phyloP scores from a whole-genome alignment of 2,329 filamentous ascomycete genomes.

The Aphanoascus verrucosus region DNA sequence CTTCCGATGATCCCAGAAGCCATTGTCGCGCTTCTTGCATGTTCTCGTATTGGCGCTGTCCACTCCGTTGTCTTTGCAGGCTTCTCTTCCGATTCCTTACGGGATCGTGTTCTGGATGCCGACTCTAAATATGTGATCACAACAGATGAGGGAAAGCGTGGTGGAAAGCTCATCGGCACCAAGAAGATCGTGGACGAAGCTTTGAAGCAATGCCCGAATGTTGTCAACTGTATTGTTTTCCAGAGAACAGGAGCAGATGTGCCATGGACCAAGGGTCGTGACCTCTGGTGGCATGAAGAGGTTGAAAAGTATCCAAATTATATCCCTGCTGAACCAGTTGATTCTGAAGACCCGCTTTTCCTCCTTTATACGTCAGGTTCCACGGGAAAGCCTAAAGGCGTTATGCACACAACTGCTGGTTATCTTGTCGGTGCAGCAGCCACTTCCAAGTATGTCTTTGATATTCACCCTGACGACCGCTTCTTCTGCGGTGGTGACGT shows the following conservation, averaged over 20 bases:
- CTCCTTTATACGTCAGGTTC: slow-evolving; percentile 96
- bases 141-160: slow-evolving; percentile 92
- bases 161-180: slow-evolving; percentile 91
- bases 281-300: slow-evolving; percentile 98
- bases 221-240: slow-evolving; percentile 77
- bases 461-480: slow-evolving; percentile 84
- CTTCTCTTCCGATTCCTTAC: slow-evolving; percentile 91
- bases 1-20: slow-evolving; percentile 98
- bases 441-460: slow-evolving; percentile 97
- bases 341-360: slow-evolving; percentile 92
- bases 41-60: slow-evolving; percentile 81
- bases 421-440: slow-evolving; percentile 88
- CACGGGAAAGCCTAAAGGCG: slow-evolving; percentile 96
- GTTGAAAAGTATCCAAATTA: slow-evolving; percentile 93
- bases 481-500: slow-evolving; percentile 99
- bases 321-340: slow-evolving; percentile 78
- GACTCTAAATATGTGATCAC: slow-evolving; percentile 91
- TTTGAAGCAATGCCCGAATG: slow-evolving; percentile 86
- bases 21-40: slow-evolving; percentile 79
- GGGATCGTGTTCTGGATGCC: slow-evolving; percentile 87
- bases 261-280: slow-evolving; percentile 77
- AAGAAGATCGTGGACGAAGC: slow-evolving; percentile 99
- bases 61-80: slow-evolving; percentile 98
- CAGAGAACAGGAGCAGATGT: slow-evolving; percentile 91
- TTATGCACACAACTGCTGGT: slow-evolving; percentile 93